Evolutionary conservation across 345 rosid species (phyloP).

Genomic region (Arabis alpina): DNA sequence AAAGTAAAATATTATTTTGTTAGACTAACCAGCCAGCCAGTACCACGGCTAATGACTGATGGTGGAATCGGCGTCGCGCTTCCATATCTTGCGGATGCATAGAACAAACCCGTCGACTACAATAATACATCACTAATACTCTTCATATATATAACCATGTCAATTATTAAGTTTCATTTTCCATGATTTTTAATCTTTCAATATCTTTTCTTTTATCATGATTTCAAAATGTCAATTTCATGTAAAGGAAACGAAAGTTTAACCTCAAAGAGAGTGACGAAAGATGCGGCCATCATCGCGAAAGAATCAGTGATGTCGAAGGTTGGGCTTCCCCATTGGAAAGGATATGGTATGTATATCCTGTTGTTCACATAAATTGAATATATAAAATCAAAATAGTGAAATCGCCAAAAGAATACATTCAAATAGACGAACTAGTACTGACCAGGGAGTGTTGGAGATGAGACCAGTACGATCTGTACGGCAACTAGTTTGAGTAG

Average conservation of each 20-base stretch:
- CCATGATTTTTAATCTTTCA: not conserved
- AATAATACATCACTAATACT: conserved; percentile 14
- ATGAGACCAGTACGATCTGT: conserved; percentile 72
- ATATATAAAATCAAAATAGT: not conserved
- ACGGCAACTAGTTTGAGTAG: conserved; percentile 70
- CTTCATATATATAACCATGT: not conserved
- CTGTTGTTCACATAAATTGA: conserved; percentile 40
- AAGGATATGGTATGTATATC: conserved; percentile 72
- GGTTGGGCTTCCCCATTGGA: conserved; percentile 80
- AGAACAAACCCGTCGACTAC: conserved; percentile 70
- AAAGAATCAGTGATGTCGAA: conserved; percentile 60
- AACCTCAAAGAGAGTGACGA: conserved; percentile 78
- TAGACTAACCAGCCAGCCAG: conserved; percentile 66
- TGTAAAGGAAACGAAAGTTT: not conserved
- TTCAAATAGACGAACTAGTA: conserved; percentile 7
- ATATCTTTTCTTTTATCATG: too few species aligned
- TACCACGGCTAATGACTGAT: conserved; percentile 67
- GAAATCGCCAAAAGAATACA: not conserved
- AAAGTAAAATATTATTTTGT: not conserved
- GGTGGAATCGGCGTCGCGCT: conserved; percentile 78
- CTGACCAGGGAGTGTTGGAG: conserved; percentile 60
- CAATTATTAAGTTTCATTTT: not conserved
- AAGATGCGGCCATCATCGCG: conserved; percentile 70
- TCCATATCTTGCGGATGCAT: conserved; percentile 68
- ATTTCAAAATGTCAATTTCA: not conserved